Conservation (phyloP, 1,284 basidiomycete species). For the Amylostereum areolatum region DNA sequence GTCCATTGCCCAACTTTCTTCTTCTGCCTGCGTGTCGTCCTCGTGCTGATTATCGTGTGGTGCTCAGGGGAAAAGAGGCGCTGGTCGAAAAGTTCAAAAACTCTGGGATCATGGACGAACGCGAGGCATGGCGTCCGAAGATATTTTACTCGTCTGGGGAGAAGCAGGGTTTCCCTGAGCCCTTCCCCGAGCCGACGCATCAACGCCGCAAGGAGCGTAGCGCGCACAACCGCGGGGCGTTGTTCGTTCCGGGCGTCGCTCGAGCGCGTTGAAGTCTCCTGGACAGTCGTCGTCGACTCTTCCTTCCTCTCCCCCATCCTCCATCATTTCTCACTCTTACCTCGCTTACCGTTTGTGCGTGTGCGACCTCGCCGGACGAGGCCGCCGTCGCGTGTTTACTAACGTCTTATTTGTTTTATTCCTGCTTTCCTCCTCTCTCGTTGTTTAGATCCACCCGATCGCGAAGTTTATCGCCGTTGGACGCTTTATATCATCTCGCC, state of each 20-base stretch:
- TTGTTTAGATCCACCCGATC: too few species aligned
- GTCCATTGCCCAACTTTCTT: too few species aligned
- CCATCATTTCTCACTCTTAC: not conserved
- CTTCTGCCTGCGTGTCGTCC: not conserved
- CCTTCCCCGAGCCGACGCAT: conserved; percentile 76
- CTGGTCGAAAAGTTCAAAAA: conserved; percentile 84
- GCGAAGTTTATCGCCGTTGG: too few species aligned
- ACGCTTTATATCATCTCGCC: too few species aligned
- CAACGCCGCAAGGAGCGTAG: conserved; percentile 71
- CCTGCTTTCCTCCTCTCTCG: too few species aligned
- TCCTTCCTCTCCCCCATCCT: not conserved
- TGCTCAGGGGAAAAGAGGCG: conserved; percentile 72
- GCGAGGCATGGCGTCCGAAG: conserved; percentile 75
- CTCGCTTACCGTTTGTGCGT: not conserved
- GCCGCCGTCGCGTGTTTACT: too few species aligned
- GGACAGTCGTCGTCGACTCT: not conserved
- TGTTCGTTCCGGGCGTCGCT: conserved; percentile 37
- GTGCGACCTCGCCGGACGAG: too few species aligned
- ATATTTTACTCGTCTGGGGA: conserved; percentile 78
- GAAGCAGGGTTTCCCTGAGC: conserved; percentile 67
- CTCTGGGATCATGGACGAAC: conserved; percentile 79
- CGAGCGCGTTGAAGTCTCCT: not conserved
- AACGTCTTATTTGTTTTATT: too few species aligned
- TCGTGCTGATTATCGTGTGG: not conserved
- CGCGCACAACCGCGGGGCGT: conserved; percentile 63